A percentile compares a stretch with the other conserved stretches of the same genome.
These are phyloP conservation scores for Dimocarpus longan DNA, from an alignment of 345 rosid species.

Conservation along the genomic window DNA sequence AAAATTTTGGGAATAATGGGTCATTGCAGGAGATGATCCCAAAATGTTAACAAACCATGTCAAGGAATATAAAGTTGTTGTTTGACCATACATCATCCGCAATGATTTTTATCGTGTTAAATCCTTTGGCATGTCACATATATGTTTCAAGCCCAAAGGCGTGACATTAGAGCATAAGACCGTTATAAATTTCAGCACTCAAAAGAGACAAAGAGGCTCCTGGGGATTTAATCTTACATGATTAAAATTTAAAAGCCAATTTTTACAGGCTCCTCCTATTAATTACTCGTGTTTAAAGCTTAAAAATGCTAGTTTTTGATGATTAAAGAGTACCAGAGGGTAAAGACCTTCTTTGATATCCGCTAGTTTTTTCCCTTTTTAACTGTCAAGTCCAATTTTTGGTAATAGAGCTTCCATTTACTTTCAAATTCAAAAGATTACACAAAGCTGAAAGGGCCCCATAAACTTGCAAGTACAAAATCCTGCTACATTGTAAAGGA, in stretches of 20 bases:
- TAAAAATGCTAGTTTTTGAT: not conserved
- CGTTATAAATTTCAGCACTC: conserved; percentile 13
- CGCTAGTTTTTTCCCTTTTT: conserved; percentile 2
- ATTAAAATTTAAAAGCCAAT: conserved; percentile 17
- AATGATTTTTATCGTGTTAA: conserved; percentile 4
- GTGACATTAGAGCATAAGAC: not conserved
- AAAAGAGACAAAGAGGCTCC: conserved; percentile 31
- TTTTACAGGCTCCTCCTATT: conserved; percentile 31
- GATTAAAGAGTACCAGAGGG: conserved; percentile 4
- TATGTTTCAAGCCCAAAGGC: not conserved
- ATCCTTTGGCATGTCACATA: not conserved
- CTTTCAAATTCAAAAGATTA: conserved; percentile 38
- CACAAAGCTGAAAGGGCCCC: conserved; percentile 14
- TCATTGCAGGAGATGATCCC: not conserved
- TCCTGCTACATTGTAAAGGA: conserved; percentile 4
- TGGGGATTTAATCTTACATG: conserved; percentile 18
- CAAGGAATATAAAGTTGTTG: not conserved
- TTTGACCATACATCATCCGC: not conserved
- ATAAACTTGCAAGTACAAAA: conserved; percentile 20
- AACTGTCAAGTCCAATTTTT: conserved; percentile 25
- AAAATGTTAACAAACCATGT: not conserved
- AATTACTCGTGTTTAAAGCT: conserved; percentile 30
- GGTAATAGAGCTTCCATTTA: conserved; percentile 21
- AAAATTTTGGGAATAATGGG: not conserved
- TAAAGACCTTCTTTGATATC: conserved; percentile 15